Conservation (phyloP, 257 asterid species). For the Eustoma russellianum region DNA sequence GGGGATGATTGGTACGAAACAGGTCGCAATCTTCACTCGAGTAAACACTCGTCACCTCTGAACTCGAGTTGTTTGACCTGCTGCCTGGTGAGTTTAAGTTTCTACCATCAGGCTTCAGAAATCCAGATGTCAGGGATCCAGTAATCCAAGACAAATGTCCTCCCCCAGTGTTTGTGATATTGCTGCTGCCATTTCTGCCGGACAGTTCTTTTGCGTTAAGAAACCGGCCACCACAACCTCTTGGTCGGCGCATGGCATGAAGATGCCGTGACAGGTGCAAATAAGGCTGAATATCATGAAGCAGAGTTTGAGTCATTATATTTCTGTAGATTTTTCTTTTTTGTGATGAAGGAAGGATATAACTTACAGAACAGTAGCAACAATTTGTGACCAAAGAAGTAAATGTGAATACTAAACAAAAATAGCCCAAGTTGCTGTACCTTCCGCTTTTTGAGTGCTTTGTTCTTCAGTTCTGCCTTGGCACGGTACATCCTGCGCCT, state of each 20-base stretch:
- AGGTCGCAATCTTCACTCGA: slow-evolving; percentile 28
- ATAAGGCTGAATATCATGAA: slow-evolving; percentile 44
- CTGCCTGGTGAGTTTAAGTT: slow-evolving; percentile 18
- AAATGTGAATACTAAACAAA: no score
- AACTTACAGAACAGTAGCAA: no score
- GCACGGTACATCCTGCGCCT: slow-evolving; percentile 75
- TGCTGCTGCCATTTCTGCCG: slow-evolving; percentile 8
- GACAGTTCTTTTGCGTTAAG: slow-evolving; percentile 43
- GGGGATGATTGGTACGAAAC: slow-evolving; percentile 25
- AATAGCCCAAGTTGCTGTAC: slow-evolving; percentile 16
- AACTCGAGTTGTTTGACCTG: slow-evolving; percentile 25
- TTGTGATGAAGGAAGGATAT: no score
- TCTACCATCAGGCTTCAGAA: slow-evolving; percentile 36
- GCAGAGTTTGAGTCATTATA: slow-evolving; percentile 3
- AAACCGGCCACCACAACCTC: slow-evolving; percentile 87
- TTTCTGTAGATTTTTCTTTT: no score
- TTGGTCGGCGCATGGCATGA: slow-evolving; percentile 81
- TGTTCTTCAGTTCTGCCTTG: slow-evolving; percentile 38
- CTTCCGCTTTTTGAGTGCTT: slow-evolving; percentile 41
- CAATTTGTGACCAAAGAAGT: no score
- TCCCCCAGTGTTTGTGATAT: slow-evolving; percentile 4
- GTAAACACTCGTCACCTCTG: slow-evolving; percentile 24
- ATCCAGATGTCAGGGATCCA: slow-evolving; percentile 36
- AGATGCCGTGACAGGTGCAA: slow-evolving; percentile 84
- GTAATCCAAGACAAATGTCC: slow-evolving; percentile 10